A percentile compares a stretch with the other conserved stretches of the same genome.
phyloP scores from a whole-genome alignment of 2,329 filamentous ascomycete genomes.

The Fusarium foetens region DNA sequence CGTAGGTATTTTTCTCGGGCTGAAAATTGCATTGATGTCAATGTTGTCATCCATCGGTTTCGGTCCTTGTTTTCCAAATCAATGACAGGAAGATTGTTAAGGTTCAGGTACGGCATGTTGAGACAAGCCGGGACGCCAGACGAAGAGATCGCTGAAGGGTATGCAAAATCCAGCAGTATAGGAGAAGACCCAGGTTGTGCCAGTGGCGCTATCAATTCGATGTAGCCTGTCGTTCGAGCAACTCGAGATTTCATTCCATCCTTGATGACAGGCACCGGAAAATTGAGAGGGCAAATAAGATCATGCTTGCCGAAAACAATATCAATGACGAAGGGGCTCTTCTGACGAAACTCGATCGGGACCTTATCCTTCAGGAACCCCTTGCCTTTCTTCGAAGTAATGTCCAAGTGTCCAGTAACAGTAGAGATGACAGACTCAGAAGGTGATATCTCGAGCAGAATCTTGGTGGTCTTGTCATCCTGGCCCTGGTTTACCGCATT shows the following conservation, averaged over 20 bases:
- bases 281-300: slow-evolving; percentile 50
- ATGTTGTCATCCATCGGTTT: slow-evolving; percentile 53
- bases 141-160: slow-evolving; percentile 47
- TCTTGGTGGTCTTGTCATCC: slow-evolving; percentile 36
- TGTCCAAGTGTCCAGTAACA: slow-evolving; percentile 54
- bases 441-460: slow-evolving; percentile 47
- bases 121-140: slow-evolving; percentile 49
- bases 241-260: slow-evolving; percentile 52
- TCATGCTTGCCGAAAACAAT: slow-evolving; percentile 51
- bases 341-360: slow-evolving; percentile 52
- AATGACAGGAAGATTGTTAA: slow-evolving; percentile 58
- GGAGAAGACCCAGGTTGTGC: slow-evolving; percentile 40
- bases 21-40: slow-evolving; percentile 56
- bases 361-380: slow-evolving; percentile 52
- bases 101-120: slow-evolving; percentile 55
- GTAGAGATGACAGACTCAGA: slow-evolving; percentile 46
- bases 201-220: slow-evolving; percentile 56
- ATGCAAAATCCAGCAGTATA: slow-evolving; percentile 50
- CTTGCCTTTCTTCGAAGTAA: slow-evolving; percentile 50
- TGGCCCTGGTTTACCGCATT: slow-evolving; percentile 25
- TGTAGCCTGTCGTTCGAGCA: slow-evolving; percentile 56
- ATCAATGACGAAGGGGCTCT: slow-evolving; percentile 54
- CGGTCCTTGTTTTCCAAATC: slow-evolving; percentile 49
- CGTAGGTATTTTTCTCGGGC: slow-evolving; percentile 53
- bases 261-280: slow-evolving; percentile 53